Percentiles rank a stretch among this genome's conserved stretches.
Conservation (phyloP, 495 filamentous ascomycete genomes). For the Daldinia childiae region DNA sequence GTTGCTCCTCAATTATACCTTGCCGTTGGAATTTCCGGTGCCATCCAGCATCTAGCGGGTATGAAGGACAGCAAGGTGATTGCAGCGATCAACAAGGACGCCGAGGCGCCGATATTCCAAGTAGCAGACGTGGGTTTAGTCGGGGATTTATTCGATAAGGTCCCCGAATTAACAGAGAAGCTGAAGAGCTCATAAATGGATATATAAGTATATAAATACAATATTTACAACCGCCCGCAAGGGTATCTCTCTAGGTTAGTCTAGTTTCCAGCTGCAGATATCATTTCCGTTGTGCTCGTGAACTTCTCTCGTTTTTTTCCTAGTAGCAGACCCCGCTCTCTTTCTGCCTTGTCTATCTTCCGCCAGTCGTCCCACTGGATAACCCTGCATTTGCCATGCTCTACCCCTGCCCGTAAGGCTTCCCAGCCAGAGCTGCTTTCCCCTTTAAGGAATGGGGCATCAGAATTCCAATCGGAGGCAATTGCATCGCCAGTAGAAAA, state of each 20-base stretch:
- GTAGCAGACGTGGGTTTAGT: slow-evolving; percentile 95
- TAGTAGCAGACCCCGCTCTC: slow-evolving; percentile 64
- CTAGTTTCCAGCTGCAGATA: slow-evolving; percentile 57
- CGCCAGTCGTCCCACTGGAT: slow-evolving; percentile 87
- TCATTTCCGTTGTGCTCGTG: slow-evolving; percentile 78
- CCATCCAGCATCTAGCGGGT: slow-evolving; percentile 97
- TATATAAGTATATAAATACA: slow-evolving; percentile 28
- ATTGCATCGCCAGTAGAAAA: slow-evolving; percentile 89
- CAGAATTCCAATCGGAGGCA: slow-evolving; percentile 69
- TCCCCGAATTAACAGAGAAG: slow-evolving; percentile 97
- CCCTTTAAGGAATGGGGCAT: slow-evolving; percentile 58
- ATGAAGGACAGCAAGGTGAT: slow-evolving; percentile 99
- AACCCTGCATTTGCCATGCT: slow-evolving; percentile 53
- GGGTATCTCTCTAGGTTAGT: slow-evolving; percentile 16
- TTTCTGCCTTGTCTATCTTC: slow-evolving; percentile 83
- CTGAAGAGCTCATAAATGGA: slow-evolving; percentile 69
- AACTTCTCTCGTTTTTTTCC: slow-evolving; percentile 93
- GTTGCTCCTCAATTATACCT: slow-evolving; percentile 96
- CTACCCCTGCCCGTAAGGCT: slow-evolving; percentile 49
- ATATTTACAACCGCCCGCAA: slow-evolving; percentile 30
- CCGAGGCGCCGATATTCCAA: slow-evolving; percentile 97
- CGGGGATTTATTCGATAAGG: slow-evolving; percentile 93
- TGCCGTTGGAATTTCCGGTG: slow-evolving; percentile 93
- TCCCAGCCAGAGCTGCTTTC: slow-evolving; percentile 76
- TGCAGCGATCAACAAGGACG: slow-evolving; percentile 97